Evolutionary conservation across 768 basidiomycete species (phyloP).

Genomic region (Clitopilus passeckerianus): DNA sequence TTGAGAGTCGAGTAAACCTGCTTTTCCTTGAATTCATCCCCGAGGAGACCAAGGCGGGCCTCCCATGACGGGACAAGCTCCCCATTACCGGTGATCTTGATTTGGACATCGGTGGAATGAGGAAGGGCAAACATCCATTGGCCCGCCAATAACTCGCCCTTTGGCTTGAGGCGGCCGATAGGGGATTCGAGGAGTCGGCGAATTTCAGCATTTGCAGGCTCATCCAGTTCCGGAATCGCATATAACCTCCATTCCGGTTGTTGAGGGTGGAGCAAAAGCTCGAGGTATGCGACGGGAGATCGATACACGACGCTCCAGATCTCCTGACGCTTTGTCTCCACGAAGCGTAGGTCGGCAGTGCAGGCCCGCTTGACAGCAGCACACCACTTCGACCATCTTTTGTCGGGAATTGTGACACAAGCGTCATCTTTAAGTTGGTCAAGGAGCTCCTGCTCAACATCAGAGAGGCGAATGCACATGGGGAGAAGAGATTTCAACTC

Average conservation of each 20-base stretch:
- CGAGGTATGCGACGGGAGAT: conserved; percentile 63
- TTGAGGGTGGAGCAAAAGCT: conserved; percentile 70
- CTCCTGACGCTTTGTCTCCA: conserved; percentile 82
- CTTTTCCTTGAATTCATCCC: conserved; percentile 60
- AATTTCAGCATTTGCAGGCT: conserved; percentile 76
- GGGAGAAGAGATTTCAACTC: conserved; percentile 77
- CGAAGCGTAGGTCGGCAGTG: conserved; percentile 70
- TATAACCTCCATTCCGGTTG: conserved; percentile 87
- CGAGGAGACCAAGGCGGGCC: conserved; percentile 67
- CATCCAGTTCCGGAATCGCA: conserved; percentile 57
- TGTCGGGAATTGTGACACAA: conserved; percentile 38
- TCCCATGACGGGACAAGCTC: conserved; percentile 84
- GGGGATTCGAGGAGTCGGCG: conserved; percentile 70
- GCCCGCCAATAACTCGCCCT: conserved; percentile 56
- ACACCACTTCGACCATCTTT: conserved; percentile 67
- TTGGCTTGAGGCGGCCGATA: conserved; percentile 67
- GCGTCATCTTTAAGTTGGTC: conserved; percentile 39
- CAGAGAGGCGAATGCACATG: conserved; percentile 70
- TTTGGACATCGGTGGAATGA: conserved; percentile 39
- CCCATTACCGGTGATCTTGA: conserved; percentile 62
- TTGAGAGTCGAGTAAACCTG: conserved; percentile 63
- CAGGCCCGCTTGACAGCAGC: conserved; percentile 58
- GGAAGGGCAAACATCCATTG: conserved; percentile 82
- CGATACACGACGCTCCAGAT: conserved; percentile 82
- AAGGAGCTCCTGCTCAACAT: conserved; percentile 46